These are phyloP conservation scores for Boletus vermiculosoides DNA, from an alignment of 768 basidiomycete genomes.

Conservation along the genomic window DNA sequence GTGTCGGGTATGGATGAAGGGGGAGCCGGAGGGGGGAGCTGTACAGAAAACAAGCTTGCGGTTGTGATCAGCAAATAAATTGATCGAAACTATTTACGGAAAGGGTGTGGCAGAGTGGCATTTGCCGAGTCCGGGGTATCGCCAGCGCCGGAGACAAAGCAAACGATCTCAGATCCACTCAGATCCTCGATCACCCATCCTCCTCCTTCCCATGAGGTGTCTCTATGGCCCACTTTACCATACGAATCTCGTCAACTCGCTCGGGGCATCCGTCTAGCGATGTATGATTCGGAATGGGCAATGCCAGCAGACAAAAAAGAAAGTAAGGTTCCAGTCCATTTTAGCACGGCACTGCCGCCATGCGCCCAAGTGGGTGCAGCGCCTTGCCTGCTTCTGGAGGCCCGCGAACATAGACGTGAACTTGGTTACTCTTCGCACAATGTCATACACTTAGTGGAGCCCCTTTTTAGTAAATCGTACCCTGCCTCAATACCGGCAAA, in stretches of 20 bases:
- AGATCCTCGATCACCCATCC: constrained; percentile 19
- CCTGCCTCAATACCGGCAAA: constrained; percentile 21
- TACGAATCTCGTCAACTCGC: neutral
- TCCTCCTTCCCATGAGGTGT: constrained; percentile 4
- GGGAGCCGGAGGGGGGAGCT: constrained; percentile 2
- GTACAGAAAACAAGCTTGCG: neutral
- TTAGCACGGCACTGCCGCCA: constrained; percentile 16
- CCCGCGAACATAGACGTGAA: neutral
- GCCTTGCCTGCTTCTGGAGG: constrained; percentile 6
- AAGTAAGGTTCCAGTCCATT: neutral
- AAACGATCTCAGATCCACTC: constrained; percentile 33
- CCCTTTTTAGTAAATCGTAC: constrained; percentile 16
- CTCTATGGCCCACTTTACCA: neutral
- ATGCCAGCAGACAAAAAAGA: neutral
- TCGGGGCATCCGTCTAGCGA: too few species aligned
- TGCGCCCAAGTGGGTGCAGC: constrained; percentile 11
- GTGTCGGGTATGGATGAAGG: constrained; percentile 13
- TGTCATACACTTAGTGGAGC: constrained; percentile 11
- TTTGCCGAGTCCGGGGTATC: constrained; percentile 33
- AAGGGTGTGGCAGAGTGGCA: constrained; percentile 17
- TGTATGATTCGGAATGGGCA: neutral
- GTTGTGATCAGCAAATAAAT: constrained; percentile 1
- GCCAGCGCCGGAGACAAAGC: constrained; percentile 32
- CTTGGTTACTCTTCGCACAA: neutral
- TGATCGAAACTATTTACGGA: neutral